These are phyloP conservation scores for Podospora pseudocomata DNA, from an alignment of 495 filamentous ascomycete genomes.

Conservation along the genomic window DNA sequence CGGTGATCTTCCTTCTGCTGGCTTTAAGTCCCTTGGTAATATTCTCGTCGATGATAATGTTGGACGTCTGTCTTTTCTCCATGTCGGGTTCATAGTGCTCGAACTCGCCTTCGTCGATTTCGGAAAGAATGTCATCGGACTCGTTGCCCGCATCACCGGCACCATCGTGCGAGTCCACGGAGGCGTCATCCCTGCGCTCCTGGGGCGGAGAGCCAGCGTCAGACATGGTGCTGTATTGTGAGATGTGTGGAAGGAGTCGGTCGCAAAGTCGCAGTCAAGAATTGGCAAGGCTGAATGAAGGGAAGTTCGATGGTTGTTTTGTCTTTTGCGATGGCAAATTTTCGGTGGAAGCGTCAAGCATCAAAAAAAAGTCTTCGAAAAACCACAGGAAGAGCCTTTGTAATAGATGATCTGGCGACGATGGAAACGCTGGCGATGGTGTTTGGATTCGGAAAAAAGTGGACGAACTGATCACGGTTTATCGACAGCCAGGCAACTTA, in stretches of 20 bases:
- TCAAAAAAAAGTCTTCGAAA: background rate
- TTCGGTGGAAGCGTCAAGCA: background rate
- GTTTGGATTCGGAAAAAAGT: background rate
- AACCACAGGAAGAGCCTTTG: background rate
- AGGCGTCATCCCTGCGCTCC: slow-evolving; percentile 19
- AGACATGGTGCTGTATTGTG: slow-evolving; percentile 6
- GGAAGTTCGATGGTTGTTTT: background rate
- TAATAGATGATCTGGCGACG: background rate
- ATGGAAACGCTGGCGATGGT: background rate
- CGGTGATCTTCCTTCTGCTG: slow-evolving; percentile 67
- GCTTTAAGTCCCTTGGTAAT: slow-evolving; percentile 66
- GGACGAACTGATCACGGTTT: background rate
- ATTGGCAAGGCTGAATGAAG: slow-evolving; percentile 1
- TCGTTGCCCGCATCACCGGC: slow-evolving; percentile 54
- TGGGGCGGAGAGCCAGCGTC: slow-evolving; percentile 28
- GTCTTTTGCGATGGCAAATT: background rate
- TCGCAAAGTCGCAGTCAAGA: background rate
- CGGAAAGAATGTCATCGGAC: slow-evolving; percentile 70
- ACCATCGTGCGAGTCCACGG: slow-evolving; percentile 31
- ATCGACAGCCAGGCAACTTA: background rate
- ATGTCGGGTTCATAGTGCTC: slow-evolving; percentile 81
- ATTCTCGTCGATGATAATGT: slow-evolving; percentile 78
- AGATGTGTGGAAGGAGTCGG: background rate
- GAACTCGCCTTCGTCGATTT: slow-evolving; percentile 94
- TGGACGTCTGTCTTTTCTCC: slow-evolving; percentile 61